A percentile compares a stretch with the other conserved stretches of the same genome.
Conservation (phyloP, 1,284 basidiomycete genomes). For the Ustilago xerochloae region DNA sequence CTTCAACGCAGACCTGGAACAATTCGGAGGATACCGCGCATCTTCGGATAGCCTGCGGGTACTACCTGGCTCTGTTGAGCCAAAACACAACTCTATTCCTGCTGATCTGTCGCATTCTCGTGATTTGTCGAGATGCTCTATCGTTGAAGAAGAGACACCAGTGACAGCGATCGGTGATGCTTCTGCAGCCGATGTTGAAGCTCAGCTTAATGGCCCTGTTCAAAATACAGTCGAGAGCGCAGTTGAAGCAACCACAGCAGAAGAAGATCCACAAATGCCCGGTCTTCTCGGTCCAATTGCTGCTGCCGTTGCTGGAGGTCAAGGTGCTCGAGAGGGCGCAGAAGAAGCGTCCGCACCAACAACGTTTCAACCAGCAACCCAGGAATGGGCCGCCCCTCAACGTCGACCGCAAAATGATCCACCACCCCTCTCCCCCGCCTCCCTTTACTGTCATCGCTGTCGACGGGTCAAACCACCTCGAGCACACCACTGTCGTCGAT, state of each 20-base stretch:
- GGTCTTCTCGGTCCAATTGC: constrained; percentile 24
- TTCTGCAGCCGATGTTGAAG: constrained; percentile 9
- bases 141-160: constrained; percentile 3
- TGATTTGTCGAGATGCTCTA: constrained; percentile 1
- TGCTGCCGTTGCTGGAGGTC: constrained; percentile 13
- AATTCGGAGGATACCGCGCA: constrained; percentile 29
- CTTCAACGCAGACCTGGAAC: constrained; percentile 34
- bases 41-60: constrained; percentile 49
- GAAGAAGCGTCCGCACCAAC: neutral
- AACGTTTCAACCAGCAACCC: neutral
- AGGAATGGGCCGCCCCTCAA: constrained; percentile 19
- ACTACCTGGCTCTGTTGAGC: constrained; percentile 42
- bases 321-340: constrained; percentile 7
- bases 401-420: constrained; percentile 28
- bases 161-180: neutral
- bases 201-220: neutral
- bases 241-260: neutral
- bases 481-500: constrained; percentile 80
- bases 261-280: constrained; percentile 21
- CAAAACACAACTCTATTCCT: constrained; percentile 2
- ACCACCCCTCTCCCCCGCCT: constrained; percentile 29
- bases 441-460: constrained; percentile 65
- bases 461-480: constrained; percentile 76
- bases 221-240: neutral
- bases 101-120: constrained; percentile 16